A percentile compares a stretch with the other conserved stretches of the same genome.
These are phyloP conservation scores for Sporobolus alterniflorus DNA, from an alignment of 202 grass and related monocot genomes.

Conservation along the genomic window DNA sequence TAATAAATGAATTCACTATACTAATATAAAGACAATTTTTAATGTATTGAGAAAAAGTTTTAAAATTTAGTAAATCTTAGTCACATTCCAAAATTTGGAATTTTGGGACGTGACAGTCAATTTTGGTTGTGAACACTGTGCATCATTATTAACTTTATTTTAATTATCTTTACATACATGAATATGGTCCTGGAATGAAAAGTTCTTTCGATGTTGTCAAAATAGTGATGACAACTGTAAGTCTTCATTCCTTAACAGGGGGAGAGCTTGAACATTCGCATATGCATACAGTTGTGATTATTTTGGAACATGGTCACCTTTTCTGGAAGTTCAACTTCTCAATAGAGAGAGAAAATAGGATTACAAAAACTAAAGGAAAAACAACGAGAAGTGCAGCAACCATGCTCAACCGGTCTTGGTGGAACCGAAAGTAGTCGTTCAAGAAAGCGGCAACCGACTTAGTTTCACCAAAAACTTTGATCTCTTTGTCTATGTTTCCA, in stretches of 20 bases:
- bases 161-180: no score
- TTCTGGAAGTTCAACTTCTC: conserved; percentile 73
- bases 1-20: no score
- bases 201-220: neutral
- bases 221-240: neutral
- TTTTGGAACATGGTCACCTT: conserved; percentile 33
- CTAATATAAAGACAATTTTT: no score
- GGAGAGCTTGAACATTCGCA: neutral
- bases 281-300: neutral
- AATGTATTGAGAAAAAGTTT: no score
- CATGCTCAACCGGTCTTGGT: conserved; percentile 38
- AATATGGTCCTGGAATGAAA: neutral
- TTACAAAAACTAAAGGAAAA: conserved; percentile 45
- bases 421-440: conserved; percentile 66
- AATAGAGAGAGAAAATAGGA: conserved; percentile 56
- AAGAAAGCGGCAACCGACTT: conserved; percentile 54
- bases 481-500: conserved; percentile 41
- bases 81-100: no score
- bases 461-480: conserved; percentile 51
- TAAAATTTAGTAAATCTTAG: no score
- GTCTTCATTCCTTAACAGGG: neutral
- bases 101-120: no score
- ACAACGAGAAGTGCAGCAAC: conserved; percentile 32
- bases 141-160: no score
- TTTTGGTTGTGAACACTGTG: no score